A percentile compares a stretch with the other conserved stretches of the same genome.
Conservation (phyloP, 106 monocot species). For the Triglochin maritima region DNA sequence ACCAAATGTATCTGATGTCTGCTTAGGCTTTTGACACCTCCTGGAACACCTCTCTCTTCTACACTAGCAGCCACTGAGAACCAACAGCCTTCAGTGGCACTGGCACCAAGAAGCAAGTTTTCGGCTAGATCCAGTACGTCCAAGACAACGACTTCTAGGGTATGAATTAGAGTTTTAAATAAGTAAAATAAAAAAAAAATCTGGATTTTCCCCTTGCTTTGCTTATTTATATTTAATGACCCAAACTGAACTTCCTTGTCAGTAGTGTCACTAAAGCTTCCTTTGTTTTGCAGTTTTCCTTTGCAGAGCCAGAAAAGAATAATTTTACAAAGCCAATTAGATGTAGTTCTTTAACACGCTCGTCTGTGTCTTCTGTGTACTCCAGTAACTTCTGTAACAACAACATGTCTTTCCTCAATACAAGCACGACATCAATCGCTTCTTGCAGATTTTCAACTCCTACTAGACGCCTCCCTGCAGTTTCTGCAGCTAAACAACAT, state of each 20-base stretch:
- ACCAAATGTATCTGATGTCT: not conserved
- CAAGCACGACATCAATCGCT: constrained; percentile 35
- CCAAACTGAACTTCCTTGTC: not conserved
- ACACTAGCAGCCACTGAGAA: constrained; percentile 22
- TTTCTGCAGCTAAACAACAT: constrained; percentile 1
- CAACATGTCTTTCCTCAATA: constrained; percentile 34
- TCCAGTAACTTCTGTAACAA: constrained; percentile 22
- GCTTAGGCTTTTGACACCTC: constrained; percentile 57
- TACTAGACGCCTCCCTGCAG: constrained; percentile 18
- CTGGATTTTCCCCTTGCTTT: too few relatives aligned
- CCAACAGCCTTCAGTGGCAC: constrained; percentile 2
- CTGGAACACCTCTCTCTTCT: constrained; percentile 41
- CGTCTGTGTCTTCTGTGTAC: constrained; percentile 20
- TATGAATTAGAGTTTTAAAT: constrained; percentile 10
- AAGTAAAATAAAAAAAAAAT: too few relatives aligned
- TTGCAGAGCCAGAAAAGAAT: constrained; percentile 22
- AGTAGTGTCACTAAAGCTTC: not conserved
- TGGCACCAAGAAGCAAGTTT: constrained; percentile 14
- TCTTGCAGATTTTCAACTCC: constrained; percentile 58
- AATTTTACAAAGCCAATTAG: constrained; percentile 30
- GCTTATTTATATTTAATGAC: not conserved
- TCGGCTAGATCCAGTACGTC: constrained; percentile 24
- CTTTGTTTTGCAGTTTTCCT: constrained; percentile 24
- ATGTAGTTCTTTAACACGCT: constrained; percentile 40
- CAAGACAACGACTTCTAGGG: constrained; percentile 38